phyloP scores from a whole-genome alignment of 352 stramenopile species.

The Globisporangium canariense region DNA sequence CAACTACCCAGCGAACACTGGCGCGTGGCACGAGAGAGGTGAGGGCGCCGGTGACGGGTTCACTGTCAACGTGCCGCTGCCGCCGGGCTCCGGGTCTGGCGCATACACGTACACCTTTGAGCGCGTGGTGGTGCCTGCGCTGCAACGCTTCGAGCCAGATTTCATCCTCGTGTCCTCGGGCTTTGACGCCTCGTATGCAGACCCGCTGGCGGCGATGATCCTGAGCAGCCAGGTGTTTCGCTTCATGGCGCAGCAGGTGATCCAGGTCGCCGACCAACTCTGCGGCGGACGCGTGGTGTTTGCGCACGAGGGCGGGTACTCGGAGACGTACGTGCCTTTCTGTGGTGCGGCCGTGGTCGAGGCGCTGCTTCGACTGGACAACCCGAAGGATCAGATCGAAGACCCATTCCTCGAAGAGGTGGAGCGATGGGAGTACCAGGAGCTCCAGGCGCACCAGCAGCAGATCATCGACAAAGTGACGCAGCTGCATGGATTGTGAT shows the following conservation, averaged over 20 bases:
- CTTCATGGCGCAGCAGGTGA: slow-evolving; percentile 58
- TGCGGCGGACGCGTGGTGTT: slow-evolving; percentile 68
- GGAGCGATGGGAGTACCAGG: slow-evolving; percentile 73
- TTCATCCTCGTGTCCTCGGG: slow-evolving; percentile 77
- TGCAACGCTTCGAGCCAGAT: slow-evolving; percentile 71
- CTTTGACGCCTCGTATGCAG: slow-evolving; percentile 77
- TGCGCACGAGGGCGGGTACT: slow-evolving; percentile 82
- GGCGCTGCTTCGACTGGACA: slow-evolving; percentile 47
- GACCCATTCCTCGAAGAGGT: slow-evolving; percentile 63
- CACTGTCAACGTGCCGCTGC: slow-evolving; percentile 88
- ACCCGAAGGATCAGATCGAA: slow-evolving; percentile 38
- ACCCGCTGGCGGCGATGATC: slow-evolving; percentile 84
- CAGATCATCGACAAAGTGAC: slow-evolving; percentile 41
- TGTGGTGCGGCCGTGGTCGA: slow-evolving; percentile 84
- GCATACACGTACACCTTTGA: slow-evolving; percentile 76
- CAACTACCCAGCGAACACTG: slow-evolving; percentile 49
- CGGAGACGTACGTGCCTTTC: slow-evolving; percentile 89
- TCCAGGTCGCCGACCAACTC: slow-evolving; percentile 33
- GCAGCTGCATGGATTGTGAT: slow-evolving; percentile 19
- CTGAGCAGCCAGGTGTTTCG: slow-evolving; percentile 70
- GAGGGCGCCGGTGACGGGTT: slow-evolving; percentile 33
- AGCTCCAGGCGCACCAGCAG: slow-evolving; percentile 69
- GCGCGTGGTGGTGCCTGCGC: slow-evolving; percentile 57
- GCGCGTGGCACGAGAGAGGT: slow-evolving; percentile 38
- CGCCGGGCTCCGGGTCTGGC: slow-evolving; percentile 60